phyloP scores from a whole-genome alignment of 1,284 basidiomycete genomes.

The Malassezia obtusa region DNA sequence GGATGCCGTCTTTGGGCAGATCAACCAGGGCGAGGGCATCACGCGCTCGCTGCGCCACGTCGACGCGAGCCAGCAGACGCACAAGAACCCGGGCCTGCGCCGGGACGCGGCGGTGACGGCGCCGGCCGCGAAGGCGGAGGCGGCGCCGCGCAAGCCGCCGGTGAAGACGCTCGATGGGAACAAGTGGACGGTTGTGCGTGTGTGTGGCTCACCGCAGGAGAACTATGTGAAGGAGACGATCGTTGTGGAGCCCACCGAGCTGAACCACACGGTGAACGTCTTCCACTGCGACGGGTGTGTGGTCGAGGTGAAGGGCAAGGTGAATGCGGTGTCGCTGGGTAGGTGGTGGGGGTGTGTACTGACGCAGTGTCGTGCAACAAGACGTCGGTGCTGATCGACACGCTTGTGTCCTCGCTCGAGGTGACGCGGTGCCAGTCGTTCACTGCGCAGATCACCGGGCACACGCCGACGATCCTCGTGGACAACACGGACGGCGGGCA shows the following conservation, averaged over 20 bases:
- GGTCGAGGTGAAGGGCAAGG: slow-evolving; percentile 80
- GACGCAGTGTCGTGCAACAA: slow-evolving; percentile 73
- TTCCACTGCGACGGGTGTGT: slow-evolving; percentile 86
- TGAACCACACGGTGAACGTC: slow-evolving; percentile 78
- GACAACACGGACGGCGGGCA: slow-evolving; percentile 92
- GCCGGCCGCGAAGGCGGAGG: slow-evolving; percentile 29
- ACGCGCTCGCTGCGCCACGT: slow-evolving; percentile 88
- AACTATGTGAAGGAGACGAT: slow-evolving; percentile 74
- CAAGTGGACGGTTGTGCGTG: slow-evolving; percentile 83
- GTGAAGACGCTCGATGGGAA: slow-evolving; percentile 79
- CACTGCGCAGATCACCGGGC: slow-evolving; percentile 79
- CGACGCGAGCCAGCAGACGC: slow-evolving; percentile 91
- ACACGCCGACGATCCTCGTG: slow-evolving; percentile 79
- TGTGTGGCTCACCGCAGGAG: slow-evolving; percentile 57
- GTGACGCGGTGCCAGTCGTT: slow-evolving; percentile 88
- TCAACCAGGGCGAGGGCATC: slow-evolving; percentile 81
- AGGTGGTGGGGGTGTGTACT: slow-evolving; percentile 46
- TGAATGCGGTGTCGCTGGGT: slow-evolving; percentile 87
- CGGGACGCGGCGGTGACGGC: slow-evolving; percentile 47
- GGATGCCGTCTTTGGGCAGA: slow-evolving; percentile 78
- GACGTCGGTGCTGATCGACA: slow-evolving; percentile 78
- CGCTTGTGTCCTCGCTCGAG: slow-evolving; percentile 76
- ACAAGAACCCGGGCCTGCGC: slow-evolving; percentile 84
- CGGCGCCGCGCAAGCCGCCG: slow-evolving; percentile 63
- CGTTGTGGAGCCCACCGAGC: slow-evolving; percentile 65